Percentiles rank a stretch among this genome's conserved stretches.
Conservation (phyloP, 1,139 yeast genomes). For the Hanseniaspora uvarum region DNA sequence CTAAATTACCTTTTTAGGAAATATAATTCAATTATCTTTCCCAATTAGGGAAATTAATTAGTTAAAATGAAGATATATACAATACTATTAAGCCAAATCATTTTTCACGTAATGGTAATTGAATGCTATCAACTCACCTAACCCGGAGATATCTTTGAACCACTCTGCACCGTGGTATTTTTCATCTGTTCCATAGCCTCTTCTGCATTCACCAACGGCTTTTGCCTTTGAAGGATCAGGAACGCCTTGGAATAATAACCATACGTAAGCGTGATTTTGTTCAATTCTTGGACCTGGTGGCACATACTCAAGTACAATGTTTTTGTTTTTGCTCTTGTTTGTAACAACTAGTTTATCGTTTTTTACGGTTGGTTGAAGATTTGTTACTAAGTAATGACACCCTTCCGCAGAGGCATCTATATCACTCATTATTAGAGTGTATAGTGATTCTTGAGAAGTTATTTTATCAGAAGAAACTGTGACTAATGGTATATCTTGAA, state of each 20-base stretch:
- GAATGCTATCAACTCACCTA: slow-evolving; percentile 8
- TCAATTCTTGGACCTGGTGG: slow-evolving; percentile 17
- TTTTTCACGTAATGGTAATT: slow-evolving; percentile 12
- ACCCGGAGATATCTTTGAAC: slow-evolving; percentile 7
- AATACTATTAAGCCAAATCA: neutral
- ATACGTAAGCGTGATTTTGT: slow-evolving; percentile 13
- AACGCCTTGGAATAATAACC: slow-evolving; percentile 10
- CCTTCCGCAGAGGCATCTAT: slow-evolving; percentile 17
- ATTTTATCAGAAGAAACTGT: neutral
- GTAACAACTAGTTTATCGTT: neutral
- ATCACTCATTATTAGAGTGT: slow-evolving; percentile 11
- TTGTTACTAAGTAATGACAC: slow-evolving; percentile 6
- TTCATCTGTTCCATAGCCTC: slow-evolving; percentile 15
- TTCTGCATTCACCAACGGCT: slow-evolving; percentile 13
- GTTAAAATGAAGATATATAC: neutral
- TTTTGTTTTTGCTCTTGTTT: neutral
- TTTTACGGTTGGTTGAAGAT: neutral
- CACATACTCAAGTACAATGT: slow-evolving; percentile 7
- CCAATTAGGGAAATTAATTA: slow-evolving; percentile 4
- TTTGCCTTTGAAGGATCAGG: slow-evolving; percentile 1
- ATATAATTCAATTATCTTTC: slow-evolving; percentile 6
- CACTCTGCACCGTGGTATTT: slow-evolving; percentile 12
- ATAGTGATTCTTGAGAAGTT: neutral
- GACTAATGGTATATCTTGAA: neutral
- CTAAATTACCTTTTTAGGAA: neutral